Evolutionary conservation across 345 rosid genomes (phyloP).

Genomic region (Cardamine resedifolia): DNA sequence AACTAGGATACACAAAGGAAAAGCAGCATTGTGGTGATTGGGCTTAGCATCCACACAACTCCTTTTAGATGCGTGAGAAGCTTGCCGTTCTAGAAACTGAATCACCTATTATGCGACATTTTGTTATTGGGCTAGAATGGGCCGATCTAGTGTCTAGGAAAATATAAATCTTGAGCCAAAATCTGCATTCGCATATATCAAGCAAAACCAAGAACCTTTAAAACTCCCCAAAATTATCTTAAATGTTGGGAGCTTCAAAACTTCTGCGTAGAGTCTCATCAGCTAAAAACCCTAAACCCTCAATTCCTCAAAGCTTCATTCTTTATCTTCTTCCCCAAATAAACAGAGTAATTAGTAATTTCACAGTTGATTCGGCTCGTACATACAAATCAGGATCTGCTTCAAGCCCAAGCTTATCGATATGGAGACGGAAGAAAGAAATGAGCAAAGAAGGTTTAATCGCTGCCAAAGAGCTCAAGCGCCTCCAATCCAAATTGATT

Average conservation of each 20-base stretch:
- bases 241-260: slow-evolving; percentile 8
- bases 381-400: slow-evolving; percentile 41
- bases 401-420: slow-evolving; percentile 88
- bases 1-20: no score
- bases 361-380: slow-evolving; percentile 3
- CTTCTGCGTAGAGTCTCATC: neutral
- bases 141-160: no score
- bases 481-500: no score
- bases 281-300: slow-evolving; percentile 22
- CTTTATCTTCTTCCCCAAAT: slow-evolving; percentile 7
- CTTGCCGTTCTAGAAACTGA: no score
- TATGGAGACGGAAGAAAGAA: slow-evolving; percentile 95
- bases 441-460: slow-evolving; percentile 85
- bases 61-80: no score
- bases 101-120: no score
- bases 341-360: neutral
- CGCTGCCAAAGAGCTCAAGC: slow-evolving; percentile 79
- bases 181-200: neutral
- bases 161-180: no score
- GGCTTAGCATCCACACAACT: no score
- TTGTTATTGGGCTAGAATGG: no score
- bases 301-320: slow-evolving; percentile 17
- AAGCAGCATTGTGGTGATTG: no score
- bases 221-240: neutral
- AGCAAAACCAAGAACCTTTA: neutral